Evolutionary conservation across 2,329 filamentous ascomycete genomes (phyloP).

Genomic region (Colletotrichum sublineola): DNA sequence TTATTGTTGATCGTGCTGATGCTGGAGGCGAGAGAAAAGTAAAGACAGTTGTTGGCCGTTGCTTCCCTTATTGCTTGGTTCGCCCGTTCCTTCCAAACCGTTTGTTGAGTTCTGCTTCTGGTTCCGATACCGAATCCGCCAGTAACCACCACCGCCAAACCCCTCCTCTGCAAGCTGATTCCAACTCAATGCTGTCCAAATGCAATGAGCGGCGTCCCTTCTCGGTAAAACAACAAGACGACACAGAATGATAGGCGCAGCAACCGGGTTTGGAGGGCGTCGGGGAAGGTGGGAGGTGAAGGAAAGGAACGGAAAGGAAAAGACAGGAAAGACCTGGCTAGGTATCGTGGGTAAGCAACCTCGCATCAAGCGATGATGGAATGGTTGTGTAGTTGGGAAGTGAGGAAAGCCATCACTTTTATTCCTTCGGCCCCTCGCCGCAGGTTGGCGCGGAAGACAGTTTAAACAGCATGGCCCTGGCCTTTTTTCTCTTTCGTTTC

Average conservation of each 20-base stretch:
- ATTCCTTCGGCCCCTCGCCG: conserved; percentile 25
- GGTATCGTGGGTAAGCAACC: conserved; percentile 36
- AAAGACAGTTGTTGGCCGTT: conserved; percentile 5
- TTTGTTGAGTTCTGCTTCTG: not conserved
- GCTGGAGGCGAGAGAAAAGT: not conserved
- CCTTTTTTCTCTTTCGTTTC: conserved; percentile 15
- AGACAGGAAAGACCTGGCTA: not conserved
- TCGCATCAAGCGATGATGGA: conserved; percentile 22
- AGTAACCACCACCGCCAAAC: conserved; percentile 10
- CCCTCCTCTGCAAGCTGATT: conserved; percentile 15
- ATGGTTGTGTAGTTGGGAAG: not conserved
- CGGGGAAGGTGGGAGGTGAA: conserved; percentile 7
- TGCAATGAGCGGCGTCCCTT: conserved; percentile 19
- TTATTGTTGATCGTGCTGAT: not conserved
- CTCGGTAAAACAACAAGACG: conserved; percentile 14
- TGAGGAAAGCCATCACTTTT: conserved; percentile 29
- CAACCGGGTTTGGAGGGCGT: conserved; percentile 2
- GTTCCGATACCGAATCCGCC: not conserved
- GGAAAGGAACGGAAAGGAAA: not conserved
- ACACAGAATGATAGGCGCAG: conserved; percentile 3
- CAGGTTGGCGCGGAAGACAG: conserved; percentile 31
- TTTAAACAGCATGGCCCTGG: conserved; percentile 28
- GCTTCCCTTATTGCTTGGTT: conserved; percentile 18
- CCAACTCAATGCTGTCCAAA: conserved; percentile 17
- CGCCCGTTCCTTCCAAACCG: conserved; percentile 1